phyloP scores from a whole-genome alignment of 805 yeast genomes.

The Barnettozyma pratensis region DNA sequence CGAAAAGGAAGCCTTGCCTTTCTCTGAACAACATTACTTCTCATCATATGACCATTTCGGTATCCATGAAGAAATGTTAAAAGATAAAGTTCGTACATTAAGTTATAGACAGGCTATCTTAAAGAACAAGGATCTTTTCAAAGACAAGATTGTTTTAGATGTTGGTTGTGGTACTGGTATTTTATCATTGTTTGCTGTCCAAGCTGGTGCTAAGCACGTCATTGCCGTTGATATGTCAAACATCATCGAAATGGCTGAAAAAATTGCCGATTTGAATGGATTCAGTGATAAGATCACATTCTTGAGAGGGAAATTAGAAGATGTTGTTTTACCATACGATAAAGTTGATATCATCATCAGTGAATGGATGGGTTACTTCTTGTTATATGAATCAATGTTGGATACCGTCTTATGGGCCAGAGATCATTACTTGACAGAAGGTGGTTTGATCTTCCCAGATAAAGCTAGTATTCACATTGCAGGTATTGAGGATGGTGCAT shows the following conservation, averaged over 20 bases:
- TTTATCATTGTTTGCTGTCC: conserved; percentile 94
- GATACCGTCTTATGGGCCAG: conserved; percentile 94
- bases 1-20: conserved; percentile 56
- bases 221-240: conserved; percentile 96
- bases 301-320: conserved; percentile 91
- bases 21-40: conserved; percentile 89
- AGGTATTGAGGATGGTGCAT: conserved; percentile 88
- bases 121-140: conserved; percentile 83
- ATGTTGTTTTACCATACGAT: conserved; percentile 76
- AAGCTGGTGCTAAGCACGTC: conserved; percentile 98
- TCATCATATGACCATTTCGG: conserved; percentile 95
- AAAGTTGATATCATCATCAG: conserved; percentile 92
- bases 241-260: conserved; percentile 93
- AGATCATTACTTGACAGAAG: conserved; percentile 71
- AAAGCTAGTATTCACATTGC: conserved; percentile 87
- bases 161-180: conserved; percentile 99
- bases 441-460: conserved; percentile 93
- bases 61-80: conserved; percentile 98
- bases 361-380: conserved; percentile 99
- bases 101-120: conserved; percentile 89
- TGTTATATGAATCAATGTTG: conserved; percentile 94
- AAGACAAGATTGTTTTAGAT: conserved; percentile 90
- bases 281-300: conserved; percentile 81
- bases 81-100: conserved; percentile 88
- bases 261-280: conserved; percentile 81